Base-by-base conservation (phyloP, 345 rosid genomes). In the Lumnitzera racemosa region DNA sequence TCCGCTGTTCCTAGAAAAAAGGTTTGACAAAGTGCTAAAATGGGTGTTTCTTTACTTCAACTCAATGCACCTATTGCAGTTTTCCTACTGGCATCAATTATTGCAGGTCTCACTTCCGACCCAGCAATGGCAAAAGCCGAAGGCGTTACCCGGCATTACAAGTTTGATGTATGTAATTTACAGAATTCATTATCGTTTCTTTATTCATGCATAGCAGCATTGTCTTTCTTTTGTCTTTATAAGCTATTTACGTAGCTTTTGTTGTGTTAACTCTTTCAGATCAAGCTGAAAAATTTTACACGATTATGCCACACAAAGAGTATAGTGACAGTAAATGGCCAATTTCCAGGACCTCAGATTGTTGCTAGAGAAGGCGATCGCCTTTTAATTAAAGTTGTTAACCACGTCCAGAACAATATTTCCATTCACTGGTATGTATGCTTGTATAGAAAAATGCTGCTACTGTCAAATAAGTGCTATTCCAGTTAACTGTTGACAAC, bases 131-230 rank as follows among this genome's bases (percentile, higher is more conserved):
- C 68, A 14, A 15, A 24, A n/a, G 68, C 67, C 46, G 67, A 31
- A 51, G 87, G 86, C 66, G 61, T 64, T 46, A 91, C 89, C 56
- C 76, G 94, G 74, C 96, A 89, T 66, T 89, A 80, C 81, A 78
- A 70, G 61, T 78, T 91, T 51, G 74, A 89, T 24, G 96, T 87
- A 79, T 47, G 89, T 64, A 41, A 20, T 23, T 6, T 59, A 36
- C 43, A 1, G 2, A 58, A 6, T 16, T 61, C 27, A 41, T 11
- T 55, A 54, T 15, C 20, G 1, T 20, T 20, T 3, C 49, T 47
- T 65, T 56, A 36, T 9, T 36, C 2, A 43, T 15, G 2, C 0
- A 2, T 4, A 15, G 17, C 24, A 11, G 29, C 46, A 13, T 55
- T 25, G 15, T 12, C 15, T 54, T 54, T 31, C 36, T 11, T 24